These are phyloP conservation scores for Magnaporthiopsis poae DNA, from an alignment of 2,329 filamentous ascomycete genomes.

Conservation along the genomic window DNA sequence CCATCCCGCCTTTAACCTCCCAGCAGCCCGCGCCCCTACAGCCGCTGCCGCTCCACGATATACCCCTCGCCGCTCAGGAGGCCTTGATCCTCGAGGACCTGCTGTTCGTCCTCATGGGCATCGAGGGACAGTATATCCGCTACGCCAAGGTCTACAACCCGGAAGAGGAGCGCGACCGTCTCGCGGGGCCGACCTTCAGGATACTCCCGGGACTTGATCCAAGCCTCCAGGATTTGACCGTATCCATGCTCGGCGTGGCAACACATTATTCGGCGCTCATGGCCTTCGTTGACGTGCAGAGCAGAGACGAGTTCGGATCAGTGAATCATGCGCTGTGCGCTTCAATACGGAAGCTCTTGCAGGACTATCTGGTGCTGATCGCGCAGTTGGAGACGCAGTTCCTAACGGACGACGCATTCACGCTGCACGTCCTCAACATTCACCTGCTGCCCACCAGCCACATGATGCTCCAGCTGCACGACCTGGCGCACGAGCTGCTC, in stretches of 20 bases:
- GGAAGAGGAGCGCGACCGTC: conserved; percentile 70
- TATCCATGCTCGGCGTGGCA: conserved; percentile 85
- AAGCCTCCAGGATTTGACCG: conserved; percentile 76
- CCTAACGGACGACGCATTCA: conserved; percentile 79
- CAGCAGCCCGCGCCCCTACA: conserved; percentile 60
- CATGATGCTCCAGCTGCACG: conserved; percentile 84
- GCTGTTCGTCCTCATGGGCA: conserved; percentile 93
- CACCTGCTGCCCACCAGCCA: conserved; percentile 84
- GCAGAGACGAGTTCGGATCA: conserved; percentile 80
- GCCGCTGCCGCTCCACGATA: conserved; percentile 55
- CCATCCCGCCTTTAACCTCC: conserved; percentile 59
- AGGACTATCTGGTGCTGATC: conserved; percentile 87
- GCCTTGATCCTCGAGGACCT: conserved; percentile 79
- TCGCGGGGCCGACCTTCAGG: conserved; percentile 72
- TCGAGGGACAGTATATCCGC: conserved; percentile 93
- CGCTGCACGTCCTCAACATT: conserved; percentile 83
- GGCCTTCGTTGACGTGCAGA: conserved; percentile 88
- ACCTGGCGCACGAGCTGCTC: conserved; percentile 74
- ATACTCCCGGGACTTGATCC: conserved; percentile 79
- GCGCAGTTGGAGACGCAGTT: conserved; percentile 90
- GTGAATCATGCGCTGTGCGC: conserved; percentile 95
- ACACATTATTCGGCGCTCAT: conserved; percentile 87
- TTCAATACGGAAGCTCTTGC: conserved; percentile 80
- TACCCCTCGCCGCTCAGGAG: conserved; percentile 76
- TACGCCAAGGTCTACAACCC: conserved; percentile 78